Percentiles rank a stretch among this genome's conserved stretches.
These are phyloP conservation scores for Gyrodon lividus DNA, from an alignment of 768 basidiomycete genomes.

Conservation along the genomic window DNA sequence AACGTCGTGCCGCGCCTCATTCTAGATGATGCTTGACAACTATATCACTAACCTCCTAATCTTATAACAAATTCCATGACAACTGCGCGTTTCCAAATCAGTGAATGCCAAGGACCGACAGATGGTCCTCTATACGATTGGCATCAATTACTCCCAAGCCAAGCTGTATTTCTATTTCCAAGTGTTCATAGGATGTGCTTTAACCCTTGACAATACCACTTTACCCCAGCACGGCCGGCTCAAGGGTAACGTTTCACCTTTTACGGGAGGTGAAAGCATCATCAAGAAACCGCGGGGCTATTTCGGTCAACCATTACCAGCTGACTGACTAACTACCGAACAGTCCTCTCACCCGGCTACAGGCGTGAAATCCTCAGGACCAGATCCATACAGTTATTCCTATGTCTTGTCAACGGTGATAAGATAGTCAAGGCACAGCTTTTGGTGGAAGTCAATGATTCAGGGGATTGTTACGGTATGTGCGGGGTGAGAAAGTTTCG, in stretches of 20 bases:
- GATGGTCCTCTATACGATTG: neutral
- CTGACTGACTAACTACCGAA: neutral
- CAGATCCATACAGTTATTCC: constrained; percentile 3
- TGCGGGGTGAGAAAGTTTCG: constrained; percentile 6
- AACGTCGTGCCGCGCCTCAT: constrained; percentile 89
- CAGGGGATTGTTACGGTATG: neutral
- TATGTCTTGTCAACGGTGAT: constrained; percentile 3
- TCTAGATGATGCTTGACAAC: constrained; percentile 68
- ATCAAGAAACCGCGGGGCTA: neutral
- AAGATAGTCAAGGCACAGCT: neutral
- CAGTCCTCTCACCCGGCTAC: too few species aligned
- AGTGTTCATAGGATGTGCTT: constrained; percentile 2
- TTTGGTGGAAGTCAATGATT: neutral
- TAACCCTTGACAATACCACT: neutral
- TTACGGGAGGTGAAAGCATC: too few species aligned
- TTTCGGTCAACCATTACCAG: too few species aligned
- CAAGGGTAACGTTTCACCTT: constrained; percentile 6
- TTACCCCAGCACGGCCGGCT: constrained; percentile 8
- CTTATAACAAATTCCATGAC: neutral
- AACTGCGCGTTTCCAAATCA: constrained; percentile 3
- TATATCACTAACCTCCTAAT: neutral
- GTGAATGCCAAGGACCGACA: constrained; percentile 3
- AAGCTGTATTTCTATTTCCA: constrained; percentile 15
- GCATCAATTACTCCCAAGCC: neutral
- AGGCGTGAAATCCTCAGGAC: neutral